Evolutionary conservation across 495 filamentous ascomycete species (phyloP), one percentile per base, ranked within the genome.

Genomic region (Cryomyces minteri): DNA sequence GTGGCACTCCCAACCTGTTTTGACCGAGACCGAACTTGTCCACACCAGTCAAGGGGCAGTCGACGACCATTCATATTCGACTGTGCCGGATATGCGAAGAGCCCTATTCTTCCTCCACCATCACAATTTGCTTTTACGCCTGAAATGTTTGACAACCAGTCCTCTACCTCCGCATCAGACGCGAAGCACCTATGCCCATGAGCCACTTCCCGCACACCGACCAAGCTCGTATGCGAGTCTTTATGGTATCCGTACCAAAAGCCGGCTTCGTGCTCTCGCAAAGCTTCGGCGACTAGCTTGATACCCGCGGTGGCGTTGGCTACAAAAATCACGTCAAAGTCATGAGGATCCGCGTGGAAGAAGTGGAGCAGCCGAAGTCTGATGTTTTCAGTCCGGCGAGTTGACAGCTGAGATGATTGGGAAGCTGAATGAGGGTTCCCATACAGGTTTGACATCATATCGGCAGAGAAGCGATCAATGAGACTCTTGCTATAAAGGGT

Each of bases 371-470:
- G 69, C 8, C 76, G 68, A 5, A 85, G 63, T 32, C 88, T 75
- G 46, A 82, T 65, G 57, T 88, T 76, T 43, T 94, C 86, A 39
- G 88, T 74, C 12, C 80, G 67, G 10, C 70, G 67, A 0, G 78
- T 82, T 0, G 88, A 80, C 6, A 73, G 65, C 54, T 88, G 82
- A 0, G 88, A 92, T 0, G 88, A 82, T 5, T 71, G 60, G 1
- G 87, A 94, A 51, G 75, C 77, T 1, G 88, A 94, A 57, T 96
- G 88, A 1, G 88, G 87, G 52, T 96, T 96, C 8, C 88, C 88
- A 55, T 84, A 84, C 3, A 95, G 66, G 61, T 79, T 82, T 2
- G 75, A 67, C 8, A 74, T 80, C 67, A 94, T 79, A 46, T 90
- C 80, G 4, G 61, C 55, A 7, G 78, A 74, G 61, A 88, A 93